Evolutionary conservation across 176 grass and related monocot genomes (phyloP), one percentile per base, ranked within the genome.

Genomic region (Otatea glauca): DNA sequence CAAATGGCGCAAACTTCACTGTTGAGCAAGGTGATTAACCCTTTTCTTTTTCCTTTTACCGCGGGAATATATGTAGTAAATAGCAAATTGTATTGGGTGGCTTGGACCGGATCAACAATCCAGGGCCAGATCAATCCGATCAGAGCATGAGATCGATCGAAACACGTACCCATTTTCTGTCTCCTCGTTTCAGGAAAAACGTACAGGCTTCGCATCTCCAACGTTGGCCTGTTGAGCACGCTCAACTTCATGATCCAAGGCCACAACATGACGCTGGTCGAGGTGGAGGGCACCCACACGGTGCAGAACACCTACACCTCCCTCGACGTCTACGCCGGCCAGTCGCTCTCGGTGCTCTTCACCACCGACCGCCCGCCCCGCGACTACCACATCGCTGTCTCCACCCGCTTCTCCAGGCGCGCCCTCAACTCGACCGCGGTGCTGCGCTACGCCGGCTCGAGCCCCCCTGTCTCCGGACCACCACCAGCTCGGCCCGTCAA

Each of bases 211-310:
- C 91, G 91, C 2, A 87, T 98, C 14, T 98, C 96, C 47, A 98
- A 98, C 9, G 96, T 95, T 0, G 96, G 92, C 1, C 62, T 98
- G 25, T 82, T 83, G 68, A 93, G 58, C 80, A 90, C 96, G 0
- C 86, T 98, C 0, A 98, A 92, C 43, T 32, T 98, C 23, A 81
- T 62, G 72, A 85, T 98, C 70, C 72, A 93, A 9, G 87, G 39
- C 5, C 96, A 98, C 77, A 67, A 73, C 48, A 72, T 98, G 89
- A 90, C 81, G 34, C 87, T 98, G 17, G 91, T 95, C 5, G 96
- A 98, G 87, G 88, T 92, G 35, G 96, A 98, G 67, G 92, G 96
- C 45, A 98, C 85, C 2, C 92, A 95, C 85, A 98, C 96, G 16
- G 51, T 98, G 29, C 92, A 98, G 79, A 98, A 87, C 86, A 20